phyloP scores from a whole-genome alignment of 108 stramenopile genomes.

The Halocafeteria seosinensis region DNA sequence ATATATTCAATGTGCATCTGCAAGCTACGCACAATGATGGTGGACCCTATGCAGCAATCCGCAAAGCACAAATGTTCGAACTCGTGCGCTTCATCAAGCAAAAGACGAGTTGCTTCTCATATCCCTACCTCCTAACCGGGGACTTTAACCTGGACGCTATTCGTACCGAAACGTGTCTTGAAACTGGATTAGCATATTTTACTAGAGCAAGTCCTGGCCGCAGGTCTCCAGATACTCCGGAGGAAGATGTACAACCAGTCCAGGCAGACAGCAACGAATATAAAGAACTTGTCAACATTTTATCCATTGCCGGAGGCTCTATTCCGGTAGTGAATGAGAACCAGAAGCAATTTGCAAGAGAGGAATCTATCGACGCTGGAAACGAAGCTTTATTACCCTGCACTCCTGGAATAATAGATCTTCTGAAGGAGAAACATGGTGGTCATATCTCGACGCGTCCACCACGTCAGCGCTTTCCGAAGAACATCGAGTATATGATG shows the following conservation, averaged over 20 bases:
- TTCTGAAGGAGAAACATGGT: not conserved
- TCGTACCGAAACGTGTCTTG: too few relatives aligned
- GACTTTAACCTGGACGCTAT: conserved; percentile 3
- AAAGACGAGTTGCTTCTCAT: not conserved
- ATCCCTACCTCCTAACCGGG: not conserved
- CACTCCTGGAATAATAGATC: not conserved
- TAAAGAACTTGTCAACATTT: not conserved
- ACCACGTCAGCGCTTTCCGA: not conserved
- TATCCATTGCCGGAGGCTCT: not conserved
- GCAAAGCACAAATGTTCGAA: not conserved
- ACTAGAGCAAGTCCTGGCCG: not conserved
- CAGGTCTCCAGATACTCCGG: not conserved
- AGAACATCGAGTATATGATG: not conserved
- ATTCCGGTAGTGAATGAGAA: too few relatives aligned
- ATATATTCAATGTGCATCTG: conserved; percentile 4
- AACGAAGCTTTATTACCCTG: too few relatives aligned
- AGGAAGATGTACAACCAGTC: not conserved
- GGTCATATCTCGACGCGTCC: not conserved
- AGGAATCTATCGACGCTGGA: not conserved
- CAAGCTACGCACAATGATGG: not conserved
- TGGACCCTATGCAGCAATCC: not conserved
- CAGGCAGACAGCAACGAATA: not conserved
- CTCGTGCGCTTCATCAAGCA: not conserved
- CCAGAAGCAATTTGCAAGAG: not conserved
- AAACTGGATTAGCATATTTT: not conserved